A percentile compares a stretch with the other conserved stretches of the same genome.
Conservation (phyloP, 1,139 yeast species). For the Fermentozyma sake region DNA sequence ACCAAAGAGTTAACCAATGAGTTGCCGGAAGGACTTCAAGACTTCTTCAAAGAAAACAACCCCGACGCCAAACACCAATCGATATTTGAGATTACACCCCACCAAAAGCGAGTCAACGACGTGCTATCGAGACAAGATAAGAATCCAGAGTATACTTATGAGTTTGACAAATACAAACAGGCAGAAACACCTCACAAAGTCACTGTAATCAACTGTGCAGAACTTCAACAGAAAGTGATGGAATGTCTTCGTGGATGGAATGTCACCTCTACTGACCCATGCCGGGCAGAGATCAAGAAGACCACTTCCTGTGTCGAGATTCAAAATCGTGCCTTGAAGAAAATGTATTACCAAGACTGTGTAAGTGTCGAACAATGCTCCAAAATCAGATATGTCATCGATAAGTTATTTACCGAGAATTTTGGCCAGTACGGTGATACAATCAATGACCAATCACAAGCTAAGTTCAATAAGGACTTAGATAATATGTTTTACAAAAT, state of each 20-base stretch:
- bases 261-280: constrained; percentile 21
- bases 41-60: constrained; percentile 29
- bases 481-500: constrained; percentile 29
- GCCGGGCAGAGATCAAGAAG: constrained; percentile 25
- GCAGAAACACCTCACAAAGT: constrained; percentile 23
- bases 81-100: constrained; percentile 24
- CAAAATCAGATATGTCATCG: constrained; percentile 34
- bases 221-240: constrained; percentile 34
- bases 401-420: constrained; percentile 32
- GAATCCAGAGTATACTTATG: constrained; percentile 18
- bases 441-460: constrained; percentile 22
- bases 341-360: constrained; percentile 38
- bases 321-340: constrained; percentile 33
- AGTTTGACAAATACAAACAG: constrained; percentile 31
- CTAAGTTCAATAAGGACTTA: constrained; percentile 27
- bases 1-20: constrained; percentile 27
- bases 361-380: constrained; percentile 35
- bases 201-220: constrained; percentile 38
- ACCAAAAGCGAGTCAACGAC: constrained; percentile 25
- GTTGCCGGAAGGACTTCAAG: constrained; percentile 25
- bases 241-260: constrained; percentile 36
- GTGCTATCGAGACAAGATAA: constrained; percentile 17
- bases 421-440: constrained; percentile 39
- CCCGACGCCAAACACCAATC: constrained; percentile 24
- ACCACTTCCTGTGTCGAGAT: constrained; percentile 30